Conservation (phyloP, 2,329 filamentous ascomycete genomes). For the Botrytis galanthina region DNA sequence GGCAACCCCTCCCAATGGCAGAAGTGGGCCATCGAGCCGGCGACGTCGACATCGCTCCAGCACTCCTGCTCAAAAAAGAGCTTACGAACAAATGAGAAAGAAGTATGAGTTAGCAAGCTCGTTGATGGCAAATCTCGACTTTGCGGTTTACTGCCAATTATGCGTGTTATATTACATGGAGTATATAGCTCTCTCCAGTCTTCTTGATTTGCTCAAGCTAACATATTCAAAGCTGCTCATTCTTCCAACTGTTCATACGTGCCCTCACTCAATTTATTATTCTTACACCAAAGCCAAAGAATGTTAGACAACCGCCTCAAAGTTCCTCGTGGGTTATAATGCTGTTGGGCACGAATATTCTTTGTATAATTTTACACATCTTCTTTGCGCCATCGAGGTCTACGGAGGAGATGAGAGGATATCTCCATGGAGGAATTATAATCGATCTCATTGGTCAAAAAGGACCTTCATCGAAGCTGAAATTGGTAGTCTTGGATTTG, state of each 20-base stretch:
- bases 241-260: conserved; percentile 60
- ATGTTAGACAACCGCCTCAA: conserved; percentile 55
- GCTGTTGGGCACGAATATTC: conserved; percentile 55
- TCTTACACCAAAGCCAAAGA: conserved; percentile 57
- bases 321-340: conserved; percentile 55
- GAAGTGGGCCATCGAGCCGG: conserved; percentile 10
- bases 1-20: conserved; percentile 27
- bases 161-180: conserved; percentile 69
- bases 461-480: conserved; percentile 55
- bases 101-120: conserved; percentile 54
- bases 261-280: conserved; percentile 60
- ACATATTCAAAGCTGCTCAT: conserved; percentile 54
- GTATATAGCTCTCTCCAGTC: conserved; percentile 44
- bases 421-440: conserved; percentile 65
- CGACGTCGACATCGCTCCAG: conserved; percentile 7
- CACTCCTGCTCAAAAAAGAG: conserved; percentile 36
- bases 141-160: conserved; percentile 62
- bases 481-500: conserved; percentile 56
- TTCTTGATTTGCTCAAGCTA: neutral
- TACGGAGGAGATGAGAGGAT: conserved; percentile 61
- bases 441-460: conserved; percentile 68
- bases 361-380: conserved; percentile 61
- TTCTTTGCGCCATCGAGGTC: conserved; percentile 54
- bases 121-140: conserved; percentile 60
- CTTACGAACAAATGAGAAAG: conserved; percentile 51